phyloP scores from a whole-genome alignment of 2,329 filamentous ascomycete genomes.

The Karstenula rhodostoma region DNA sequence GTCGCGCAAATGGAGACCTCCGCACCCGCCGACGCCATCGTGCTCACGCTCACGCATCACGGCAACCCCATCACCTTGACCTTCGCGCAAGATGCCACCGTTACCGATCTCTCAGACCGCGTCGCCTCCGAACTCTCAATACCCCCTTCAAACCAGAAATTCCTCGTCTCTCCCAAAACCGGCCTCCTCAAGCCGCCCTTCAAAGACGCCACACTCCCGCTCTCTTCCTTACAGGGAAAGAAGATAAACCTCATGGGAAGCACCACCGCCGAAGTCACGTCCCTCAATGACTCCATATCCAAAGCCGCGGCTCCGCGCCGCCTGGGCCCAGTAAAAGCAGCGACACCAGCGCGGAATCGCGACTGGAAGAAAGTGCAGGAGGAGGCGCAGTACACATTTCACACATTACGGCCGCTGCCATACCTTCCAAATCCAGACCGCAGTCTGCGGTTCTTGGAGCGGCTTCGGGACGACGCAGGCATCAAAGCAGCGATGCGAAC shows the following conservation, averaged over 20 bases:
- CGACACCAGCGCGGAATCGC: slow-evolving; percentile 49
- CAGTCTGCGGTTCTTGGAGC: slow-evolving; percentile 74
- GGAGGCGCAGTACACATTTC: slow-evolving; percentile 81
- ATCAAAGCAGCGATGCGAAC: slow-evolving; percentile 84
- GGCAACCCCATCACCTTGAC: slow-evolving; percentile 59
- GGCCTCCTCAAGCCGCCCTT: slow-evolving; percentile 72
- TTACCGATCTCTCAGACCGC: slow-evolving; percentile 66
- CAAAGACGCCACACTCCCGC: slow-evolving; percentile 63
- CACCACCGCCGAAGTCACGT: slow-evolving; percentile 66
- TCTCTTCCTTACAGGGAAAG: slow-evolving; percentile 61
- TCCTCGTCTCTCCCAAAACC: slow-evolving; percentile 69
- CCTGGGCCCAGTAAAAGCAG: slow-evolving; percentile 51
- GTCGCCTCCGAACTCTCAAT: slow-evolving; percentile 67
- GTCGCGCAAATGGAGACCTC: slow-evolving; percentile 24
- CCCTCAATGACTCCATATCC: slow-evolving; percentile 54
- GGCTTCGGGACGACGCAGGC: slow-evolving; percentile 82
- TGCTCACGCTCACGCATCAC: slow-evolving; percentile 64
- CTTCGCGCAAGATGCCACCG: slow-evolving; percentile 60
- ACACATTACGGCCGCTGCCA: slow-evolving; percentile 74
- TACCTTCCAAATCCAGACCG: slow-evolving; percentile 80
- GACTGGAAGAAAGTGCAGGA: slow-evolving; percentile 61
- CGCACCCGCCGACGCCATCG: slow-evolving; percentile 27
- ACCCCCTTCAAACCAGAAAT: slow-evolving; percentile 71
- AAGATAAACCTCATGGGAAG: slow-evolving; percentile 73
- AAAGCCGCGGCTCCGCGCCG: slow-evolving; percentile 51